Base-by-base conservation (phyloP, 2,329 filamentous ascomycete genomes). In the Fusarium nanum region DNA sequence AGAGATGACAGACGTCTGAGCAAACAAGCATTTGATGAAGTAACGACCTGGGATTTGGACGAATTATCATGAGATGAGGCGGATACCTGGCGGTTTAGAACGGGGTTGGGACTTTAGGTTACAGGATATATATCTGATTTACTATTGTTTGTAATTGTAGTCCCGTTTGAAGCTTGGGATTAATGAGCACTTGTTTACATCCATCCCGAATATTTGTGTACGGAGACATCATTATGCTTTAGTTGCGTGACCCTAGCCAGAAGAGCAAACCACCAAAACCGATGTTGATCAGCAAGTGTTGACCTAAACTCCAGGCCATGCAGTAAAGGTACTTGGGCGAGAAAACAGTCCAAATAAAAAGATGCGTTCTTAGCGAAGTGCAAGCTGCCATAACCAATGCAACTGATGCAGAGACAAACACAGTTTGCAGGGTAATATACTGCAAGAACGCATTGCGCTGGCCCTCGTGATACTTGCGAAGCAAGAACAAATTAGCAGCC, bases 341-440 rank as follows among this genome's bases (percentile, higher is more conserved):
- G 80, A 99, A 99, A 13, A 99, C 96, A 1, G 95, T 98, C 96
- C 96, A 99, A 67, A 99, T 94, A 78, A 99, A 99, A 61, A 99
- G 80, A 84, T 99, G 96, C 30, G 93, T 93, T 71, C 95, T 85
- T 76, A 99, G 80, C 10, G 88, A 85, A 49, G 92, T 94, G 79
- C 96, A 99, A 18, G 95, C 94, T 16, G 87, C 88, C 95, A 98
- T 98, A 25, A 98, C 91, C 48, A 89, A 91, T 5, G 89, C 80
- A 56, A 93, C 80, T 68, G 89, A 89, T 2, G 84, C 83, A 2
- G 91, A 86, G 13, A 88, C 83, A 78, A 96, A 97, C 13, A 91
- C 79, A 2, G 94, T 97, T 74, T 92, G 79, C 42, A 92, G 74
- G 1, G 86, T 82, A 1, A 91, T 76, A 76, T 96, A 90, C 32